These are phyloP conservation scores for Beauveria medogensis DNA, from an alignment of 2,329 filamentous ascomycete species.

Conservation along the genomic window DNA sequence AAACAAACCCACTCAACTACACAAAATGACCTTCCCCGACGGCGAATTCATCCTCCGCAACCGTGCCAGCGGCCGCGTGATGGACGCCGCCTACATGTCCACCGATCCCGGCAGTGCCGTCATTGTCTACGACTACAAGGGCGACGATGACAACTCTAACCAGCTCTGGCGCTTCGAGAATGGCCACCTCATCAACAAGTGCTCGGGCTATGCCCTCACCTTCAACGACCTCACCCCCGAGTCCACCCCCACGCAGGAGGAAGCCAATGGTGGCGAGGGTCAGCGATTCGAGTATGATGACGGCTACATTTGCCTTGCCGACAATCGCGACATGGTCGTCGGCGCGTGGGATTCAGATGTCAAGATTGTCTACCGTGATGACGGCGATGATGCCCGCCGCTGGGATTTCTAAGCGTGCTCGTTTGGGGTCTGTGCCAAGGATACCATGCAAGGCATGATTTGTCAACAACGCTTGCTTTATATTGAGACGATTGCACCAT, in stretches of 20 bases:
- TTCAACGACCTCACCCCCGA: not conserved
- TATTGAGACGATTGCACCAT: not conserved
- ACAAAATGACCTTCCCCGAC: not conserved
- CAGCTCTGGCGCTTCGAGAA: not conserved
- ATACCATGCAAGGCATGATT: not conserved
- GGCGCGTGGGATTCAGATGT: not conserved
- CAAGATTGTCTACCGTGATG: not conserved
- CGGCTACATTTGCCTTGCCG: not conserved
- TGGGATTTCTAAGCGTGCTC: not conserved
- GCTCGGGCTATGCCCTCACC: not conserved
- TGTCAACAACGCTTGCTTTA: not conserved
- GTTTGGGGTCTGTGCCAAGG: not conserved
- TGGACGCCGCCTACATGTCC: not conserved
- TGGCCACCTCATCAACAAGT: not conserved
- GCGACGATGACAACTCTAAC: not conserved
- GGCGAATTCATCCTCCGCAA: slow-evolving; percentile 1
- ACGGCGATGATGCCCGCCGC: not conserved
- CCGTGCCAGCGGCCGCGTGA: not conserved
- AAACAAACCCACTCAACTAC: not conserved
- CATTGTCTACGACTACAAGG: not conserved
- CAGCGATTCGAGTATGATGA: not conserved
- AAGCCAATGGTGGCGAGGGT: not conserved
- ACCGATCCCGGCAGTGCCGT: not conserved
- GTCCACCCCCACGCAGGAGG: not conserved
- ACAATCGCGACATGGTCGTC: not conserved